A percentile compares a stretch with the other conserved stretches of the same genome.
Conservation (phyloP, 805 yeast species). For the Groenewaldozyma tartarivorans region DNA sequence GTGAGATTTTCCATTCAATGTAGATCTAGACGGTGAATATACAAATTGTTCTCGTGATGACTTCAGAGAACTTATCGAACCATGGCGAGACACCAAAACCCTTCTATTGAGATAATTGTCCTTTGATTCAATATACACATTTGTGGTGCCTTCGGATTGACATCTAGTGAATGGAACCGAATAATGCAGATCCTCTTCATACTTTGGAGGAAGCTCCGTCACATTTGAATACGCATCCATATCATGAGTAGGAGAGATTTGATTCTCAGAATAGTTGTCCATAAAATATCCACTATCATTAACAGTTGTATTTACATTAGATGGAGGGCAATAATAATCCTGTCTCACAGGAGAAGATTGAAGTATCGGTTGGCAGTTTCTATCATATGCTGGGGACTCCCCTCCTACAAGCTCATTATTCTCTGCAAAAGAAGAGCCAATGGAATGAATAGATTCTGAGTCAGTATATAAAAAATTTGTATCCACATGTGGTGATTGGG, state of each 20-base stretch:
- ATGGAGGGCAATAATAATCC: neutral
- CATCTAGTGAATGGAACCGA: no score
- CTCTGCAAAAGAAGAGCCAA: neutral
- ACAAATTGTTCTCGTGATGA: no score
- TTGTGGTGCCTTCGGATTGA: neutral
- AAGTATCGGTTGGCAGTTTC: neutral
- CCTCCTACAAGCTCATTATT: neutral
- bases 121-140: neutral
- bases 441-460: no score
- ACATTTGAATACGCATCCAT: neutral
- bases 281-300: no score
- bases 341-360: neutral
- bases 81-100: neutral
- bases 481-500: no score
- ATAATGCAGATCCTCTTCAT: neutral
- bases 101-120: constrained; percentile 3
- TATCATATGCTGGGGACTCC: neutral
- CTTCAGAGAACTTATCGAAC: neutral
- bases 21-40: neutral
- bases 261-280: neutral
- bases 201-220: neutral
- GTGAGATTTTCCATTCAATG: neutral
- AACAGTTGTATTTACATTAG: no score
- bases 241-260: neutral
- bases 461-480: no score